phyloP scores from a whole-genome alignment of 1,284 basidiomycete genomes.

The Stygiomarasmius scandens region DNA sequence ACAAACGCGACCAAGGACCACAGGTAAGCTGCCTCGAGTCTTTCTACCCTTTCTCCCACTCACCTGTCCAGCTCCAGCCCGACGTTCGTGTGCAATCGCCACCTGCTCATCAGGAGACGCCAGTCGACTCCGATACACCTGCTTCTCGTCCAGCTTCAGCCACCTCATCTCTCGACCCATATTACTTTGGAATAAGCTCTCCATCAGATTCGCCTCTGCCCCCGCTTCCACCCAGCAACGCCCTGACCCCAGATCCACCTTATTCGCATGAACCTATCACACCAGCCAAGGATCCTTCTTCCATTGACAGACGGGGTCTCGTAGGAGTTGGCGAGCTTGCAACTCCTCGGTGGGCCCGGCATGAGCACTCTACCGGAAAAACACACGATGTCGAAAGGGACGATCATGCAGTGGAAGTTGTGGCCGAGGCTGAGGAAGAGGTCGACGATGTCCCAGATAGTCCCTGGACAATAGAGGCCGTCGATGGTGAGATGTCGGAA shows the following conservation, averaged over 20 bases:
- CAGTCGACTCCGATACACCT: slow-evolving; percentile 30
- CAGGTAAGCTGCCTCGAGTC: slow-evolving; percentile 12
- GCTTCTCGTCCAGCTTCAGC: slow-evolving; percentile 61
- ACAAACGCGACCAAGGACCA: slow-evolving; percentile 28
- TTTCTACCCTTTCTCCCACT: slow-evolving; percentile 16
- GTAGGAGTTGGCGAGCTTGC: slow-evolving; percentile 96
- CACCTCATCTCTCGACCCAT: slow-evolving; percentile 79
- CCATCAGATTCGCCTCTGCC: slow-evolving; percentile 64
- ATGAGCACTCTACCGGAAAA: slow-evolving; percentile 39
- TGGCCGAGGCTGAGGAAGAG: slow-evolving; percentile 41
- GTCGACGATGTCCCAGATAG: slow-evolving; percentile 59
- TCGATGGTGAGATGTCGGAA: slow-evolving; percentile 76
- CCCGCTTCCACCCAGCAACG: slow-evolving; percentile 45
- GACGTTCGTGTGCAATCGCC: slow-evolving; percentile 38
- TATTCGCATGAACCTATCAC: slow-evolving; percentile 59
- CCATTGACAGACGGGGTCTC: slow-evolving; percentile 85
- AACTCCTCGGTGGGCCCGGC: slow-evolving; percentile 87
- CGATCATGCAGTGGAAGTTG: slow-evolving; percentile 28
- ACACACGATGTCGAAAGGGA: slow-evolving; percentile 45
- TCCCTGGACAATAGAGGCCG: slow-evolving; percentile 85
- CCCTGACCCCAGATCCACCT: slow-evolving; percentile 39
- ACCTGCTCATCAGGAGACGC: slow-evolving; percentile 29
- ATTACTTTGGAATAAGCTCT: slow-evolving; percentile 75
- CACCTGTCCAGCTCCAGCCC: slow-evolving; percentile 31
- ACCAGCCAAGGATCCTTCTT: slow-evolving; percentile 77